phyloP scores from a whole-genome alignment of 352 stramenopile genomes.

The Phytophthora idaei region DNA sequence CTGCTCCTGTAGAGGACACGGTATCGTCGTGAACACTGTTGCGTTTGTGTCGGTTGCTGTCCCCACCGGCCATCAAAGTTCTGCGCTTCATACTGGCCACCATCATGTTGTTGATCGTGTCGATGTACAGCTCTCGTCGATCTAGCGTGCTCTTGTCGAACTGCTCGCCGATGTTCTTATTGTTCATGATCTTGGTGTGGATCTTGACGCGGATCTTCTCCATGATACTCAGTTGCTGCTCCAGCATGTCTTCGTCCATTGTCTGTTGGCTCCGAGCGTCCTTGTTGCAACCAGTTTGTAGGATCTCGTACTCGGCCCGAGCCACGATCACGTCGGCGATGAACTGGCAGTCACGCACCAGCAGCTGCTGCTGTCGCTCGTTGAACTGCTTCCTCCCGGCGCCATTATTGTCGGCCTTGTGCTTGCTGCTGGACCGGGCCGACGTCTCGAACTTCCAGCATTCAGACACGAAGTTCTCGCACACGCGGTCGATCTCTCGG shows the following conservation, averaged over 20 bases:
- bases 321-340: slow-evolving; percentile 80
- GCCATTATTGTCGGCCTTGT: slow-evolving; percentile 54
- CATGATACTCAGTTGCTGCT: slow-evolving; percentile 57
- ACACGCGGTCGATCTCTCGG: slow-evolving; percentile 78
- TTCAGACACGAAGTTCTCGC: slow-evolving; percentile 79
- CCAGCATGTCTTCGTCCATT: slow-evolving; percentile 73
- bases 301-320: slow-evolving; percentile 74
- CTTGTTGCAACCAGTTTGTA: slow-evolving; percentile 76
- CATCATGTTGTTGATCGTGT: slow-evolving; percentile 83
- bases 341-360: slow-evolving; percentile 84
- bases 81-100: slow-evolving; percentile 73
- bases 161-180: slow-evolving; percentile 90
- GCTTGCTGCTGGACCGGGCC: slow-evolving; percentile 59
- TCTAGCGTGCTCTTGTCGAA: slow-evolving; percentile 86
- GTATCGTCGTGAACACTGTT: slow-evolving; percentile 33
- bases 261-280: slow-evolving; percentile 47
- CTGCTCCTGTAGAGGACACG: slow-evolving; percentile 16
- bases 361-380: slow-evolving; percentile 78
- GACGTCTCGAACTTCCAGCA: slow-evolving; percentile 91
- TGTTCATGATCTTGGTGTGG: slow-evolving; percentile 89
- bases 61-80: slow-evolving; percentile 41
- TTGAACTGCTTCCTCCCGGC: slow-evolving; percentile 74
- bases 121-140: slow-evolving; percentile 78
- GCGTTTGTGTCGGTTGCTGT: slow-evolving; percentile 11
- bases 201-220: slow-evolving; percentile 83